Base-by-base conservation (phyloP, 164 flowering plant genomes). In the Kalanchoe fedtschenkoi region DNA sequence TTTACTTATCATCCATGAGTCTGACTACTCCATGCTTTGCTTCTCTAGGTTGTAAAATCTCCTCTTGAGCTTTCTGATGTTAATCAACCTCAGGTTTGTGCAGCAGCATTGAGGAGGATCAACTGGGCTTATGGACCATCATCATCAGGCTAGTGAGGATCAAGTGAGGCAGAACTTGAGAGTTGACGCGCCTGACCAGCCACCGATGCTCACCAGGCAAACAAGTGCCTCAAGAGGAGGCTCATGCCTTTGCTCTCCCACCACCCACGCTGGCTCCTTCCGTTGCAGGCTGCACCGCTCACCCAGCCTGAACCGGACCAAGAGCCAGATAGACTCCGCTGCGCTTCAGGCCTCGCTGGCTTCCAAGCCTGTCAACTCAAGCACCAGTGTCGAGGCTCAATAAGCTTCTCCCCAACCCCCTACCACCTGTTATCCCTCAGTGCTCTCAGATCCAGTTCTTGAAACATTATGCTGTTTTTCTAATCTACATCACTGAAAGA, bases 221-320 rank as follows among this genome's bases (percentile, higher is more conserved):
- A 44, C 71, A 8, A 74, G 84, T 46, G 60, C 63, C 2, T n/a
- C 69, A 5, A 83, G 71, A 70, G 70, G 58, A 46, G 77, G 62
- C 58, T 83, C 51, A 19, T 44, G 88, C 62, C 78, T 83, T 1
- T 83, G 88, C 71, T 75, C 86, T 35, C 89, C 86, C 6, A 84
- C 89, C 16, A 82, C 80, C 1, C 87, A 82, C 57, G 77, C 77
- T 10, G 84, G 81, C 34, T 80, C 81, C 1, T 80, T 75, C 68
- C 76, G 87, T 30, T 84, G 87, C 73, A 65, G 87, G 65, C 77
- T 82, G 34, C 87, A 84, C 62, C 79, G 89, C 0, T 19, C 76
- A 16, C 77, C 81, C 5, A 63, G 66, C 62, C 81, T 83, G 44
- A 81, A 79, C 43, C 70, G 81, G 6, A 78, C 80, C 59, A 79